These are phyloP conservation scores for Pelargonium cotyledonis DNA, from an alignment of 441 rosid species.

Conservation along the genomic window DNA sequence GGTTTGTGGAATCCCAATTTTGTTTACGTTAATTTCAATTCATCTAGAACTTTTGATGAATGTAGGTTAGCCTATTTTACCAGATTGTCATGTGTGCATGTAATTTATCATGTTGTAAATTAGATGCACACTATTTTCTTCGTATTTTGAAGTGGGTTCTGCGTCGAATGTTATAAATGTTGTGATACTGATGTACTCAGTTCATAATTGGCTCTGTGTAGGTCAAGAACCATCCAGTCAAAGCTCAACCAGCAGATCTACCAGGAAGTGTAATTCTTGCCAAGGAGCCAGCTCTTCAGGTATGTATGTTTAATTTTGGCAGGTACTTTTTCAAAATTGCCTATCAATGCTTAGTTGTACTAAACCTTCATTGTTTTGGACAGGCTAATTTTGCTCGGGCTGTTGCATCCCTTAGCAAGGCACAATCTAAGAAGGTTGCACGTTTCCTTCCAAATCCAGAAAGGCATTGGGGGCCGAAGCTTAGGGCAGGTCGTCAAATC, in stretches of 20 bases:
- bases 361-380: conserved; percentile 1
- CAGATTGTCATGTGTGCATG: no score
- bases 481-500: conserved; percentile 88
- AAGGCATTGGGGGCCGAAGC: conserved; percentile 98
- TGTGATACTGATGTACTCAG: not conserved
- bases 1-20: no score
- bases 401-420: conserved; percentile 84
- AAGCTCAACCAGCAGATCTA: conserved; percentile 70
- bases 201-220: conserved; percentile 25
- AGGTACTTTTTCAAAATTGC: not conserved
- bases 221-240: conserved; percentile 92
- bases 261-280: conserved; percentile 87
- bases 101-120: no score
- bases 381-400: conserved; percentile 92
- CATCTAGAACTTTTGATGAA: no score
- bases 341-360: not conserved
- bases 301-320: conserved; percentile 17
- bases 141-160: no score
- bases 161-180: no score
- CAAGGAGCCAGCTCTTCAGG: conserved; percentile 81
- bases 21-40: no score
- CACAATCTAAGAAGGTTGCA: conserved; percentile 83
- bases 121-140: no score
- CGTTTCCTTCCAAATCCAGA: conserved; percentile 94
- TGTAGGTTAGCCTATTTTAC: no score